Evolutionary conservation across 345 rosid species (phyloP).

Genomic region (Eucalyptus tenuipes): DNA sequence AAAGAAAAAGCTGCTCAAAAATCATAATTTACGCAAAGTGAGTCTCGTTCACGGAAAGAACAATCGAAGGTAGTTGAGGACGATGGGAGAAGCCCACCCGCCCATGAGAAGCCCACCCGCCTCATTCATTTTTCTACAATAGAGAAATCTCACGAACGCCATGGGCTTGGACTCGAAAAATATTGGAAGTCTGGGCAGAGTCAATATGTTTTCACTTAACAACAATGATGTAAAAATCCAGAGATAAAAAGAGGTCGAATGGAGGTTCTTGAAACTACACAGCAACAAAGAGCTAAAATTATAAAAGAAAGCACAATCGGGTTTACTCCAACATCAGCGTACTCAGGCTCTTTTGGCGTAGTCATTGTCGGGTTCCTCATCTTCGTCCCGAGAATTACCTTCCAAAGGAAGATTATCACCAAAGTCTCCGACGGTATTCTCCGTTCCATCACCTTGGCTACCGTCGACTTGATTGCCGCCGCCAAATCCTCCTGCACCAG

Average conservation of each 20-base stretch:
- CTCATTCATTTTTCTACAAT: background rate
- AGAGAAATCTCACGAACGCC: background rate
- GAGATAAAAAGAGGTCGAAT: background rate
- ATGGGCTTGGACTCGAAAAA: background rate
- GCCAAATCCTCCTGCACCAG: background rate
- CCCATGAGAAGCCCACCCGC: background rate
- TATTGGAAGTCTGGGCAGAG: background rate
- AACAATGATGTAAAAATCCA: background rate
- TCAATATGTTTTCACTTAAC: background rate
- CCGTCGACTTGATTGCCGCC: slow-evolving; percentile 16
- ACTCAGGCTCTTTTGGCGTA: slow-evolving; percentile 68
- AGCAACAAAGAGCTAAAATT: background rate
- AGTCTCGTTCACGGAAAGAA: background rate
- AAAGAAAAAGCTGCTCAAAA: background rate
- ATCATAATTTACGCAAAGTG: background rate
- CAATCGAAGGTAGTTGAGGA: background rate
- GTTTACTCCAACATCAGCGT: background rate
- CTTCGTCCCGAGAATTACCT: slow-evolving; percentile 18
- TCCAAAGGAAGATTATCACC: slow-evolving; percentile 4
- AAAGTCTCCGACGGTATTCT: slow-evolving; percentile 10
- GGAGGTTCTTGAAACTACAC: background rate
- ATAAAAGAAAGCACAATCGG: background rate
- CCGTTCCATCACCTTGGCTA: background rate
- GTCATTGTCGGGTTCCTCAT: slow-evolving; percentile 20
- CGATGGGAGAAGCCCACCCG: background rate